Evolutionary conservation across 2,329 filamentous ascomycete genomes (phyloP), one percentile per base, ranked within the genome.

Genomic region (Diaporthe longicolla): DNA sequence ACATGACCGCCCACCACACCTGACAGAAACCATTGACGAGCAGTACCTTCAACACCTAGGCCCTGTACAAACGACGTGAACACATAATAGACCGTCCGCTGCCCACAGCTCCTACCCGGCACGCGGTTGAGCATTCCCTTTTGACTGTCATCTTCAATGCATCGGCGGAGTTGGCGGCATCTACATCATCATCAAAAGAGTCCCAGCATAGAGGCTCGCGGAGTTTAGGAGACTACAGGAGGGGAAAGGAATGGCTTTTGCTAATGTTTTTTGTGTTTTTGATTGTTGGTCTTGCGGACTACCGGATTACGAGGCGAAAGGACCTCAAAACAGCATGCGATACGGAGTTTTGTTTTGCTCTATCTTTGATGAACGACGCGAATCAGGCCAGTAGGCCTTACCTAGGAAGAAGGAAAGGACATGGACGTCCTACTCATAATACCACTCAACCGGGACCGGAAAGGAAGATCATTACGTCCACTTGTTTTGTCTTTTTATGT

Each of bases 111-210:
- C 26, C 37, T 37, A 40, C 45, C n/a, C 11, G 45, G 57, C 66
- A 70, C 58, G 68, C 71, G 74, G 73, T 73, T 70, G 54, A 66
- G 68, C 40, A 59, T 74, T 74, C 54, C 29, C 66, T 37, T 70
- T 73, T 43, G 19, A 37, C 43, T 61, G 55, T 71, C 40, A 68
- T 61, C 37, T 21, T 71, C 26, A 70, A 74, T 74, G 78, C 78
- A 79, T 78, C 73, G 76, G 74, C 58, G 77, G 78, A 76, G 78
- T 79, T 72, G 74, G 54, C 58, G 71, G 59, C 17, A 69, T 74
- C 43, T 50, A 72, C 55, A 59, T 59, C 45, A 69, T 71, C 71
- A 71, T 59, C 52, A 55, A 54, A 71, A 57, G 71, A 54, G 72
- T 55, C 66, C 61, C 40, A 26, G 19, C 26, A 68, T 71, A 71